Evolutionary conservation across 2,329 filamentous ascomycete species (phyloP).

Genomic region (Botrytis cinerea): DNA sequence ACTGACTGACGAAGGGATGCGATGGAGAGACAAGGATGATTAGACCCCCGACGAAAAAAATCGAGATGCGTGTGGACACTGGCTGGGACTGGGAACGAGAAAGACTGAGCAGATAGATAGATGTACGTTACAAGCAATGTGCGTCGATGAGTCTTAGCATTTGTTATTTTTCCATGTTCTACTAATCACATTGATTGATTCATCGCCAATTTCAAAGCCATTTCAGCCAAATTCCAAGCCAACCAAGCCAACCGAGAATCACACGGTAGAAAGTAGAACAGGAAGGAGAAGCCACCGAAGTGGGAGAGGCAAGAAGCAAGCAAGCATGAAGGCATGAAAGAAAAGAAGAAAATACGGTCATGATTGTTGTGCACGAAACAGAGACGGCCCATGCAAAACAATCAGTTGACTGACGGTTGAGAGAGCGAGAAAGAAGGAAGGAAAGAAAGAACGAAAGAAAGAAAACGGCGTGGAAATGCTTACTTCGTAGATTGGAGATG

Average conservation of each 20-base stretch:
- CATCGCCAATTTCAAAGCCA: neutral
- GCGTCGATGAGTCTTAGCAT: conserved; percentile 14
- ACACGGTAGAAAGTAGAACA: neutral
- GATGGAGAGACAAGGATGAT: neutral
- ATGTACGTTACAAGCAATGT: conserved; percentile 1
- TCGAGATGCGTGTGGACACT: neutral
- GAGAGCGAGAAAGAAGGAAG: too few relatives aligned
- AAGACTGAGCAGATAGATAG: neutral
- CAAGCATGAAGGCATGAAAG: too few relatives aligned
- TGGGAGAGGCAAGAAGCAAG: neutral
- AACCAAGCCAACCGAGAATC: conserved; percentile 3
- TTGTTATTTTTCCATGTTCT: neutral
- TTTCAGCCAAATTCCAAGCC: neutral
- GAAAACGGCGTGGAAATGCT: neutral
- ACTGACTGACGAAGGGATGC: conserved; percentile 4
- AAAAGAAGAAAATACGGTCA: neutral
- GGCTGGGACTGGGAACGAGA: neutral
- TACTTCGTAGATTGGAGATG: neutral
- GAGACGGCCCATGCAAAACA: neutral
- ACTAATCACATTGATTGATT: neutral
- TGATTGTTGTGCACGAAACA: neutral
- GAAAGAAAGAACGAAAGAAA: neutral
- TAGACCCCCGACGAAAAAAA: neutral
- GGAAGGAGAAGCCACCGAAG: neutral
- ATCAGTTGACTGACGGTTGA: conserved; percentile 1